Percentiles rank a stretch among this genome's conserved stretches.
Conservation (phyloP, 2,329 filamentous ascomycete species). For the Ceratocystis albifundus region DNA sequence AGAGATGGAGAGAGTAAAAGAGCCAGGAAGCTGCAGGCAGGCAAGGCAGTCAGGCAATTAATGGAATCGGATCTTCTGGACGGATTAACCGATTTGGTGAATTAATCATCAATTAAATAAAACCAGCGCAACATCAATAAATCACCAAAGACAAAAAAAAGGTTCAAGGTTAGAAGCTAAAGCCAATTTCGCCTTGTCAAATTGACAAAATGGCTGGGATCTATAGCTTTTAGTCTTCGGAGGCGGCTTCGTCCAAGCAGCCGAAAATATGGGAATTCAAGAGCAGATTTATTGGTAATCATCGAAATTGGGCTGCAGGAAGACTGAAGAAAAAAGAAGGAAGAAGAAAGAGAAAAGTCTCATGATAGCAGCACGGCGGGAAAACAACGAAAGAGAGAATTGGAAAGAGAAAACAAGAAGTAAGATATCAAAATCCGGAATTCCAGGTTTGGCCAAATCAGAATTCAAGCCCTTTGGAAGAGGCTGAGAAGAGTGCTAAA, state of each 20-base stretch:
- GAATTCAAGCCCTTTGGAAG: not conserved
- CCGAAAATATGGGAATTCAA: conserved; percentile 17
- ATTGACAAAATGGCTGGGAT: not conserved
- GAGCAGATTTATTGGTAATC: conserved; percentile 15
- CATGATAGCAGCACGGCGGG: not conserved
- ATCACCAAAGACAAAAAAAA: too few relatives aligned
- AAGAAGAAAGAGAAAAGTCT: not conserved
- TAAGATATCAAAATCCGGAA: not conserved
- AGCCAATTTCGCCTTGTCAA: not conserved
- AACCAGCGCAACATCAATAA: too few relatives aligned
- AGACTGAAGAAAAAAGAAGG: conserved; percentile 1
- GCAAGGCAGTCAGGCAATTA: conserved; percentile 1
- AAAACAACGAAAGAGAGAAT: not conserved
- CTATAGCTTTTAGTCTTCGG: not conserved
- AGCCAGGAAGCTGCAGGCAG: conserved; percentile 4
- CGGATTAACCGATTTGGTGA: not conserved
- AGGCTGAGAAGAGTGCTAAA: conserved; percentile 1
- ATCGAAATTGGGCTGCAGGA: conserved; percentile 8
- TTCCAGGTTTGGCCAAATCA: not conserved
- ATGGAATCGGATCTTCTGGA: not conserved
- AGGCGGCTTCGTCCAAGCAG: conserved; percentile 14
- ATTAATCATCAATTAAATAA: too few relatives aligned
- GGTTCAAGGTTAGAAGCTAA: not conserved
- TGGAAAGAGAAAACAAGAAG: not conserved
- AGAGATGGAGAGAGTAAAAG: not conserved